Evolutionary conservation across 768 basidiomycete genomes (phyloP).

Genomic region (Guyanaporus albipodus): DNA sequence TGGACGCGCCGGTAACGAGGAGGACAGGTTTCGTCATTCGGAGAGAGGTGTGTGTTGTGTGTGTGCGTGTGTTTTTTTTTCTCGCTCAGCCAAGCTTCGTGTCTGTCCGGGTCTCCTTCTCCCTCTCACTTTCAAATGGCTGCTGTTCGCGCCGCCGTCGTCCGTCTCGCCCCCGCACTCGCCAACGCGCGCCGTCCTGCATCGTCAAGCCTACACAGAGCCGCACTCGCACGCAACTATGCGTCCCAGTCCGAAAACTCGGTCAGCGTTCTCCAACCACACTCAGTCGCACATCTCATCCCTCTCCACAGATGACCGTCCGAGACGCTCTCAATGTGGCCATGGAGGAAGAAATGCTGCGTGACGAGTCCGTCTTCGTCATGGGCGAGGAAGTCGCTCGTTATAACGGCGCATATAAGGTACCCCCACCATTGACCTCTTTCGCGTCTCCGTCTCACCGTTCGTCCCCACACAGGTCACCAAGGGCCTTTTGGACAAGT

Average conservation of each 20-base stretch:
- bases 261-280: constrained; percentile 32
- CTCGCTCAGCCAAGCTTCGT: too few relatives aligned
- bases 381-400: constrained; percentile 97
- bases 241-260: constrained; percentile 55
- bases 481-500: constrained; percentile 98
- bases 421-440: constrained; percentile 24
- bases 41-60: neutral
- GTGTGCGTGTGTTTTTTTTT: constrained; percentile 1
- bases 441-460: constrained; percentile 10
- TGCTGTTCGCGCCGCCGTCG: constrained; percentile 53
- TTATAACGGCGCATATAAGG: constrained; percentile 98
- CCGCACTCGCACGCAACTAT: constrained; percentile 52
- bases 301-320: constrained; percentile 80
- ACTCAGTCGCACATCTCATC: constrained; percentile 18
- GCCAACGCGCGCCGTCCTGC: constrained; percentile 40
- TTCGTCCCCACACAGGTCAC: constrained; percentile 61
- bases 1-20: constrained; percentile 84
- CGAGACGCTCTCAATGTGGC: constrained; percentile 96
- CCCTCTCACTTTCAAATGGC: constrained; percentile 43
- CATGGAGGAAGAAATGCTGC: constrained; percentile 99
- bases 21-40: constrained; percentile 50
- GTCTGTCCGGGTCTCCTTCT: constrained; percentile 19
- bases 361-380: constrained; percentile 92
- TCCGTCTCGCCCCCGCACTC: constrained; percentile 55
- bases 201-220: constrained; percentile 41